These are phyloP conservation scores for Alternaria ventricosa DNA, from an alignment of 2,329 filamentous ascomycete genomes.

Conservation along the genomic window DNA sequence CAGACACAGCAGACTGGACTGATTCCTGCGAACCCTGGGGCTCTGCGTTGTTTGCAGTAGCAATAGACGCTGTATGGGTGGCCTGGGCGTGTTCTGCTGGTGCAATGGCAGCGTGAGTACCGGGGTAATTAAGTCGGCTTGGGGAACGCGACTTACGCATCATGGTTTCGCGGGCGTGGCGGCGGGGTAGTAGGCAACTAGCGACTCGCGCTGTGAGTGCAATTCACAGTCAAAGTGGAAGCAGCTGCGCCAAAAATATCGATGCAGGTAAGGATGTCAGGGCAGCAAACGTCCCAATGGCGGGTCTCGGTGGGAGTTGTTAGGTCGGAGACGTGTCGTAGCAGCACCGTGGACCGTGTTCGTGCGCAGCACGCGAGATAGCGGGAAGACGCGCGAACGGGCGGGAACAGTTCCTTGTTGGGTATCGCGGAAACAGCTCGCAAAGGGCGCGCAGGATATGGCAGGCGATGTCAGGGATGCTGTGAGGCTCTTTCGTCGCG, in stretches of 20 bases:
- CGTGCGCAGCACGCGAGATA: constrained; percentile 14
- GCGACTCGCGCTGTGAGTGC: constrained; percentile 9
- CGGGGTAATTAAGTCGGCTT: constrained; percentile 9
- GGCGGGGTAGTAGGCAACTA: constrained; percentile 23
- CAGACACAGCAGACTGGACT: constrained; percentile 40
- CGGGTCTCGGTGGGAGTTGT: background rate
- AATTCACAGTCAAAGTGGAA: constrained; percentile 2
- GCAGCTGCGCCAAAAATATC: background rate
- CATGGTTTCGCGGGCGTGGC: constrained; percentile 16
- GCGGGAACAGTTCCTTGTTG: constrained; percentile 3
- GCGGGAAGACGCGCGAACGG: constrained; percentile 29
- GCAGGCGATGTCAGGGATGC: constrained; percentile 12
- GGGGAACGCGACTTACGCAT: constrained; percentile 30
- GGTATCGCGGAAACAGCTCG: constrained; percentile 4
- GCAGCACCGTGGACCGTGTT: constrained; percentile 8
- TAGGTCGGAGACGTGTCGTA: constrained; percentile 16
- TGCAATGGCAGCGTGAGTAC: constrained; percentile 29
- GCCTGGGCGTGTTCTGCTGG: constrained; percentile 24
- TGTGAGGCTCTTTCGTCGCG: constrained; percentile 19
- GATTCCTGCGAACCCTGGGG: constrained; percentile 44
- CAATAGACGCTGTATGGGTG: constrained; percentile 16
- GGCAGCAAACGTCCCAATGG: constrained; percentile 1
- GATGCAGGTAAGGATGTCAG: background rate
- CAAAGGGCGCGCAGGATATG: constrained; percentile 7
- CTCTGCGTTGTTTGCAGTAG: constrained; percentile 17